Percentiles rank a stretch among this genome's conserved stretches.
Evolutionary conservation across 78 protist species (phyloP).

Genomic region (Dictyostelium citrinum): DNA sequence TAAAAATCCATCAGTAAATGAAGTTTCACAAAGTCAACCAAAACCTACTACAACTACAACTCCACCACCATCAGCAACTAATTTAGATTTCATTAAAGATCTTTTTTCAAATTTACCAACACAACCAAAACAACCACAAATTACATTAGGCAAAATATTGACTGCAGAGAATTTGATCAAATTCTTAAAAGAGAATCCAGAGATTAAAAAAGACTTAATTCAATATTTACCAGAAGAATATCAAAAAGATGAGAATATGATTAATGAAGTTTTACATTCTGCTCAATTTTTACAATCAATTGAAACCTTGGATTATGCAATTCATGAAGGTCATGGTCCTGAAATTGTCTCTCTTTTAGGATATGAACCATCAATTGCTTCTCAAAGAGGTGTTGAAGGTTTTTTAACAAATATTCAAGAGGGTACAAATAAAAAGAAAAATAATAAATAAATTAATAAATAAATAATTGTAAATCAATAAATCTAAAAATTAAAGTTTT

Average conservation of each 20-base stretch:
- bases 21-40: not conserved
- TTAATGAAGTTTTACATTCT: constrained; percentile 7
- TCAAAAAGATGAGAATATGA: not conserved
- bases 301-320: constrained; percentile 45
- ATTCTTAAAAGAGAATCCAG: constrained; percentile 12
- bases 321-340: constrained; percentile 56
- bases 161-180: constrained; percentile 23
- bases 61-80: not conserved
- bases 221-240: constrained; percentile 32
- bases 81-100: constrained; percentile 4
- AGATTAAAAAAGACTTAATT: constrained; percentile 1
- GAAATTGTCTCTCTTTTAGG: constrained; percentile 23
- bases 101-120: constrained; percentile 2
- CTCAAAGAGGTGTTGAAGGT: constrained; percentile 14
- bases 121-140: not conserved
- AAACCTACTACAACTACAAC: not conserved
- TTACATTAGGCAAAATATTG: constrained; percentile 2
- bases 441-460: not conserved
- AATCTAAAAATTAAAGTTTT: not conserved
- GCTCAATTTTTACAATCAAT: constrained; percentile 43
- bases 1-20: not conserved
- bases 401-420: constrained; percentile 49
- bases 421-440: constrained; percentile 26
- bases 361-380: constrained; percentile 14
- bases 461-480: not conserved